phyloP scores from a whole-genome alignment of 495 filamentous ascomycete genomes.

The Penicillium taxi region DNA sequence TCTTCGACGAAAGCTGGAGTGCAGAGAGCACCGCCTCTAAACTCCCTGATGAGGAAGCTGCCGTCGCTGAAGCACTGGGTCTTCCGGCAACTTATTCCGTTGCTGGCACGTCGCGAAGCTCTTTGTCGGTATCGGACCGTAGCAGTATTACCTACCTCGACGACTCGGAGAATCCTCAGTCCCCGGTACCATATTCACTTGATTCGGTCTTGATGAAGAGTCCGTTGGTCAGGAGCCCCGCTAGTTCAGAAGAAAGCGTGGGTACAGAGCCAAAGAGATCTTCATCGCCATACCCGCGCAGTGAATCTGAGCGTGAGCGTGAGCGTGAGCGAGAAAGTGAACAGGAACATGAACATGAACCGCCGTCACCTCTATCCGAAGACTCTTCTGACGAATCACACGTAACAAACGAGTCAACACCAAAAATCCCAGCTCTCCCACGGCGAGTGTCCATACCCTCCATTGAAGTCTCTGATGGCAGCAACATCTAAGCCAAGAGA shows the following conservation, averaged over 20 bases:
- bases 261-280: slow-evolving; percentile 5
- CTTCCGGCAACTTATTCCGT: slow-evolving; percentile 42
- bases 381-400: slow-evolving; percentile 1
- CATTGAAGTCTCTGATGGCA: slow-evolving; percentile 19
- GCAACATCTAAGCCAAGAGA: slow-evolving; percentile 4
- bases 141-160: slow-evolving; percentile 34
- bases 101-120: slow-evolving; percentile 34
- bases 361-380: too few relatives aligned
- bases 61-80: slow-evolving; percentile 63
- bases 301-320: neutral
- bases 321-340: slow-evolving; percentile 7
- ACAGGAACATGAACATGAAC: too few relatives aligned
- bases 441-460: slow-evolving; percentile 13
- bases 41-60: slow-evolving; percentile 57
- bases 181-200: slow-evolving; percentile 20
- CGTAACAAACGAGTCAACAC: neutral
- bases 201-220: slow-evolving; percentile 25
- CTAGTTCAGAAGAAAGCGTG: slow-evolving; percentile 37
- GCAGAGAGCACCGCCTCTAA: slow-evolving; percentile 31
- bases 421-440: neutral
- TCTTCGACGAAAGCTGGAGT: slow-evolving; percentile 45
- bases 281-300: slow-evolving; percentile 4
- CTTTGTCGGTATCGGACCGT: slow-evolving; percentile 41
- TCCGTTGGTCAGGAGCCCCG: slow-evolving; percentile 23
- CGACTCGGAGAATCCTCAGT: slow-evolving; percentile 19